Base-by-base conservation (phyloP, 345 rosid genomes). In the Combretum micranthum region DNA sequence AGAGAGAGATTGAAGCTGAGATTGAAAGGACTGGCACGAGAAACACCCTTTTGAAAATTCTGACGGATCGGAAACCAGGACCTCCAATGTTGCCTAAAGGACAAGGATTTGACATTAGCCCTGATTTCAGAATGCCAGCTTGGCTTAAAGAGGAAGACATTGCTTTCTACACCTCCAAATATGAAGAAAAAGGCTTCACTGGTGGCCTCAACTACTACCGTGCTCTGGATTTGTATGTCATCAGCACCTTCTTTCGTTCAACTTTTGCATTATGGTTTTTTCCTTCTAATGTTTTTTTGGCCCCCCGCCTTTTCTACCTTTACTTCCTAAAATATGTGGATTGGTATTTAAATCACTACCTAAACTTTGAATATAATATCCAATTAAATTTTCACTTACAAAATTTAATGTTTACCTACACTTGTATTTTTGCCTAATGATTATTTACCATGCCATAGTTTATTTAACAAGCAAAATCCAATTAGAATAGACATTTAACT, bases 121-220 rank as follows among this genome's bases (percentile, higher is more conserved):
- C 57, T 15, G 4, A 22, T 47, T 64, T 72, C 13, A 44, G 20
- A 25, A 19, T 86, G 42, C 95, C 98, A 4, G 44, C 81, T 53
- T 88, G 96, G 98, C 69, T 86, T 4, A 39, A 88, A 1, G 78
- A 84, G 70, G 81, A 72, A 48, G 95, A 82, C 66, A 68, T 91
- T 25, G 53, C 54, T n/a, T 86, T 70, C 70, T 75, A 67, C 13
- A 74, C 55, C 50, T 42, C 68, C 43, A 79, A 76, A 55, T 84
- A 77, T 47, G 66, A 69, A 18, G 64, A 70, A 23, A 79, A 55
- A 14, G 85, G 98, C 54, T 85, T 88, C 77, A 82, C 85, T 1
- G 88, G 98, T 19, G 77, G 78, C 8, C 60, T 88, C 45, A 91
- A 85, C 86, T 90, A 83, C 76, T 90, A 85, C 73, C 72, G 96